A percentile compares a stretch with the other conserved stretches of the same genome.
Conservation (phyloP, 2,329 filamentous ascomycete species). For the Colletotrichum tamarilloi region DNA sequence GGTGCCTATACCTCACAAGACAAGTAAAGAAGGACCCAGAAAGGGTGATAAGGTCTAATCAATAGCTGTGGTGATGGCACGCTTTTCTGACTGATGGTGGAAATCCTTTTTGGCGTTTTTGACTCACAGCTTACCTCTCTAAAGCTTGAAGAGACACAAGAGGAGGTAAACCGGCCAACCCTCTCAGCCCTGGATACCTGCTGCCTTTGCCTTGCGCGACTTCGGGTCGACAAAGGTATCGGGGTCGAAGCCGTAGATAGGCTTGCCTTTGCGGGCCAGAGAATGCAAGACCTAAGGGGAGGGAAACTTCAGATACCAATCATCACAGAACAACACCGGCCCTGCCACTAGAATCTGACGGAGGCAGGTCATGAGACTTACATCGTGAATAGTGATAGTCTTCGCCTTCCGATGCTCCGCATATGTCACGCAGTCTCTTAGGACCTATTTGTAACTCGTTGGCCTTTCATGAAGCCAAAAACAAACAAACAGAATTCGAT, state of each 20-base stretch:
- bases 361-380: slow-evolving; percentile 47
- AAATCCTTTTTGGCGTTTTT: too few relatives aligned
- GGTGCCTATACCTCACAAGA: too few relatives aligned
- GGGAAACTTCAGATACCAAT: slow-evolving; percentile 11
- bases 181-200: background rate
- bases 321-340: background rate
- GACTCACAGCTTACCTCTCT: too few relatives aligned
- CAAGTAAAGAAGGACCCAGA: too few relatives aligned
- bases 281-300: slow-evolving; percentile 63
- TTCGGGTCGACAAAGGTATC: slow-evolving; percentile 46
- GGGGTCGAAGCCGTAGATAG: slow-evolving; percentile 69
- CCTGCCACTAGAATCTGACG: background rate
- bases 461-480: background rate
- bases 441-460: slow-evolving; percentile 53
- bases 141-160: too few relatives aligned
- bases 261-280: slow-evolving; percentile 58
- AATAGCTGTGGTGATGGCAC: too few relatives aligned
- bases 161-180: background rate
- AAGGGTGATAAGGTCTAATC: too few relatives aligned
- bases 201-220: slow-evolving; percentile 24
- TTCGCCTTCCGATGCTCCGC: slow-evolving; percentile 67
- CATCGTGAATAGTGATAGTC: slow-evolving; percentile 72
- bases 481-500: background rate
- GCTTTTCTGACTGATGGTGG: too few relatives aligned
- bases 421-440: slow-evolving; percentile 60